Conservation (phyloP, 2,329 filamentous ascomycete genomes). For the Metarhizium guizhouense region DNA sequence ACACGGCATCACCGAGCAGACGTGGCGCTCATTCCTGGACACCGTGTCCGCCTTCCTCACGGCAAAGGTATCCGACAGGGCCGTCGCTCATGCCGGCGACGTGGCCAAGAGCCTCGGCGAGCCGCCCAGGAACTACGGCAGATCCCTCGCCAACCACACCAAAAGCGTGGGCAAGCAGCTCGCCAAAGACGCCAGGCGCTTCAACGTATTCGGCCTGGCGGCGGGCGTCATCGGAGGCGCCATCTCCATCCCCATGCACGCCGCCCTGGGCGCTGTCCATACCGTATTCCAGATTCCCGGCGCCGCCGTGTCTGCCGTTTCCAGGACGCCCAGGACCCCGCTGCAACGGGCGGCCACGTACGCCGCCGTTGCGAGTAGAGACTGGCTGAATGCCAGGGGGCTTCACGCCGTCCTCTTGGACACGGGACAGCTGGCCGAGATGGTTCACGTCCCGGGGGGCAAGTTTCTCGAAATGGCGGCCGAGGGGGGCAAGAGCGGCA, state of each 20-base stretch:
- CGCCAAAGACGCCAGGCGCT: conserved; percentile 24
- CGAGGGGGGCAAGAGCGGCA: conserved; percentile 10
- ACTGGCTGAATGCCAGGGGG: conserved; percentile 32
- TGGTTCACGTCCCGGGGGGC: conserved; percentile 21
- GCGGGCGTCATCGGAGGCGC: conserved; percentile 25
- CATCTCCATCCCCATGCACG: conserved; percentile 29
- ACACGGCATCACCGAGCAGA: conserved; percentile 26
- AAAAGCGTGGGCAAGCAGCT: conserved; percentile 28
- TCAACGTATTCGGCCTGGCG: conserved; percentile 31
- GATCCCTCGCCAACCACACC: conserved; percentile 25
- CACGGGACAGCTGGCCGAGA: conserved; percentile 19
- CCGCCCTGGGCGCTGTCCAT: conserved; percentile 26
- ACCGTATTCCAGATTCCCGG: conserved; percentile 26
- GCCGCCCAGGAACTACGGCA: conserved; percentile 26
- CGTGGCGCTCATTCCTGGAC: conserved; percentile 25
- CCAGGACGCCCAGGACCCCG: conserved; percentile 30
- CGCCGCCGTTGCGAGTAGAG: conserved; percentile 29
- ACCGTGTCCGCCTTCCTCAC: conserved; percentile 37
- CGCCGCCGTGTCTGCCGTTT: conserved; percentile 21
- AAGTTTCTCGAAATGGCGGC: conserved; percentile 30
- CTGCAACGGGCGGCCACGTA: conserved; percentile 33
- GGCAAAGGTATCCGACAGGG: conserved; percentile 34
- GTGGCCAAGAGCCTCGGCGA: conserved; percentile 26
- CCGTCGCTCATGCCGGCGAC: conserved; percentile 33
- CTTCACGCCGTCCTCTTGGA: conserved; percentile 28